Evolutionary conservation across 192 early-diverging fungal species (phyloP).

Genomic region (Backusella australiensis): DNA sequence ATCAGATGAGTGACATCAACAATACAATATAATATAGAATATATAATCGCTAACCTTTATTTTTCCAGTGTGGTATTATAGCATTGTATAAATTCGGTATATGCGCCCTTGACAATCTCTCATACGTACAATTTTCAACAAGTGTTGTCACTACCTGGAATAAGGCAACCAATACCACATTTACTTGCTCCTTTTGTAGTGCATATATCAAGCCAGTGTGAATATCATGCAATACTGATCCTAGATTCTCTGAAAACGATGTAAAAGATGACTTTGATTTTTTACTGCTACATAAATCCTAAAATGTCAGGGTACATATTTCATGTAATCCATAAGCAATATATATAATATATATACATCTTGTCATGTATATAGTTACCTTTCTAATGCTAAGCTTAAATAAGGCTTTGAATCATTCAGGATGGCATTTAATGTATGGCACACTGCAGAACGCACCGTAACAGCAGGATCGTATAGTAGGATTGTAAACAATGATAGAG

Average conservation of each 20-base stretch:
- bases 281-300: neutral
- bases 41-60: neutral
- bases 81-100: slow-evolving; percentile 29
- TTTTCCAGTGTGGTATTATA: slow-evolving; percentile 6
- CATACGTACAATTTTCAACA: slow-evolving; percentile 37
- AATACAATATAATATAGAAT: neutral
- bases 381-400: slow-evolving; percentile 51
- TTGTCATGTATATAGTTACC: slow-evolving; percentile 10
- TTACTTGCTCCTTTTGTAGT: slow-evolving; percentile 21
- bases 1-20: neutral
- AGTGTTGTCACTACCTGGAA: slow-evolving; percentile 33
- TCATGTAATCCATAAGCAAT: neutral
- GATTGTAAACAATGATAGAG: slow-evolving; percentile 45
- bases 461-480: slow-evolving; percentile 45
- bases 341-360: too few species aligned
- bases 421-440: slow-evolving; percentile 42
- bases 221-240: slow-evolving; percentile 34
- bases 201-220: slow-evolving; percentile 36
- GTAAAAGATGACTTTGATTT: slow-evolving; percentile 46
- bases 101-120: slow-evolving; percentile 36
- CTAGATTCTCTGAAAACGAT: slow-evolving; percentile 41
- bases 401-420: slow-evolving; percentile 52
- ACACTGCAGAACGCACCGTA: slow-evolving; percentile 46
- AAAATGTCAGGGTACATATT: neutral
- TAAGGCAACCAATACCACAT: slow-evolving; percentile 21